A percentile compares a stretch with the other conserved stretches of the same genome.
phyloP scores from a whole-genome alignment of 73 alveolate genomes.

The Paramecium caudatum region DNA sequence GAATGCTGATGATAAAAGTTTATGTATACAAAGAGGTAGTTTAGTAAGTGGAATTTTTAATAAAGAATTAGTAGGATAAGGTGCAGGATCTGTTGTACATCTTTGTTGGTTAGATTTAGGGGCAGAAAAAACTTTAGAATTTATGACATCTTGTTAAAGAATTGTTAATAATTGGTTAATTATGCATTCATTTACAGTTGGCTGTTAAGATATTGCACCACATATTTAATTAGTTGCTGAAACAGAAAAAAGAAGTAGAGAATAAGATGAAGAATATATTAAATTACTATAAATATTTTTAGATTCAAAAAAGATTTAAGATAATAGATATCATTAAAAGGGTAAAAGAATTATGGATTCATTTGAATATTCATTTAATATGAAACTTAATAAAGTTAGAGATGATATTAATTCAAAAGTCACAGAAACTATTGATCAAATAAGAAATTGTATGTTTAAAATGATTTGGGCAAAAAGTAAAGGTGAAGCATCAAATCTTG shows the following conservation, averaged over 20 bases:
- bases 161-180: constrained; percentile 81
- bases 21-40: constrained; percentile 77
- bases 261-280: constrained; percentile 67
- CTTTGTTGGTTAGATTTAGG: constrained; percentile 84
- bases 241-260: constrained; percentile 72
- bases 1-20: constrained; percentile 77
- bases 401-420: constrained; percentile 93
- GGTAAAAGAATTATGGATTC: constrained; percentile 98
- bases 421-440: constrained; percentile 63
- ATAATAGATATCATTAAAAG: constrained; percentile 96
- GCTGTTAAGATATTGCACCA: constrained; percentile 79
- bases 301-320: constrained; percentile 76
- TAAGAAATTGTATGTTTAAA: constrained; percentile 92
- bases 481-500: constrained; percentile 95
- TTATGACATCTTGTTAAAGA: constrained; percentile 79
- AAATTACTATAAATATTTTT: constrained; percentile 36
- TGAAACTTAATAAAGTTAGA: constrained; percentile 94
- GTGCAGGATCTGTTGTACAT: constrained; percentile 81
- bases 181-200: constrained; percentile 80
- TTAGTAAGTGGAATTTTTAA: constrained; percentile 76
- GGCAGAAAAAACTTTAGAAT: constrained; percentile 76
- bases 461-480: constrained; percentile 99
- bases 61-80: constrained; percentile 80
- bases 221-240: constrained; percentile 69
- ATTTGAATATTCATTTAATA: constrained; percentile 95